These are phyloP conservation scores for Colletotrichum sp. DNA, from an alignment of 2,329 filamentous ascomycete species.

Conservation along the genomic window DNA sequence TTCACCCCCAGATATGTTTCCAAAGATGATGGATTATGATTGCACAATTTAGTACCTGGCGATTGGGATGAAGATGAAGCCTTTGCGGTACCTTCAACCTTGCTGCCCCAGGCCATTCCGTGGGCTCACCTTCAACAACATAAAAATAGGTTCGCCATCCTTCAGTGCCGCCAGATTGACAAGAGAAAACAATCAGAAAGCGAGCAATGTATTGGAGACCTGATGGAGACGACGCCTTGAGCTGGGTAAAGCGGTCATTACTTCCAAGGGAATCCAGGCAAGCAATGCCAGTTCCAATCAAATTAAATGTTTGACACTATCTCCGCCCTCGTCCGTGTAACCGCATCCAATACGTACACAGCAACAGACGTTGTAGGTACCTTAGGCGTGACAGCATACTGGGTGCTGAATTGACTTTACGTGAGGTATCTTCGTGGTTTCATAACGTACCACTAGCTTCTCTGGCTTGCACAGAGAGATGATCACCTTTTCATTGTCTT, in stretches of 20 bases:
- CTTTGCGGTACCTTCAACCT: background rate
- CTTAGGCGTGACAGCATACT: rapidly evolving
- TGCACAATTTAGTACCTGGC: background rate
- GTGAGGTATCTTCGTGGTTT: rapidly evolving
- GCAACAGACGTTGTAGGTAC: background rate
- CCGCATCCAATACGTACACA: rapidly evolving
- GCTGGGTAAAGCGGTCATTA: rapidly evolving
- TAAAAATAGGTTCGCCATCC: rapidly evolving
- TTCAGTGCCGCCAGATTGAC: background rate
- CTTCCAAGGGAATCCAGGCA: background rate
- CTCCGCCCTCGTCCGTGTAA: rapidly evolving
- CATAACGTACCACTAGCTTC: rapidly evolving
- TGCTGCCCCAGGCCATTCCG: background rate
- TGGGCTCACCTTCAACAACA: background rate
- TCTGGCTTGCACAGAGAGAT: rapidly evolving
- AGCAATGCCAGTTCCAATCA: rapidly evolving
- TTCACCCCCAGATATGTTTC: background rate
- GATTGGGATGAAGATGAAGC: background rate
- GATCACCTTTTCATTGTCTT: background rate
- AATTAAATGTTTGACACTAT: rapidly evolving
- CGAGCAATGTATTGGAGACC: no score
- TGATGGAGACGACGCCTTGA: rapidly evolving
- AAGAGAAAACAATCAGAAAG: rapidly evolving
- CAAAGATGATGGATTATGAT: background rate
- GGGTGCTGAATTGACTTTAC: rapidly evolving